Evolutionary conservation across 164 flowering plant species (phyloP), one percentile per base, ranked within the genome.

Genomic region (Santalum album): DNA sequence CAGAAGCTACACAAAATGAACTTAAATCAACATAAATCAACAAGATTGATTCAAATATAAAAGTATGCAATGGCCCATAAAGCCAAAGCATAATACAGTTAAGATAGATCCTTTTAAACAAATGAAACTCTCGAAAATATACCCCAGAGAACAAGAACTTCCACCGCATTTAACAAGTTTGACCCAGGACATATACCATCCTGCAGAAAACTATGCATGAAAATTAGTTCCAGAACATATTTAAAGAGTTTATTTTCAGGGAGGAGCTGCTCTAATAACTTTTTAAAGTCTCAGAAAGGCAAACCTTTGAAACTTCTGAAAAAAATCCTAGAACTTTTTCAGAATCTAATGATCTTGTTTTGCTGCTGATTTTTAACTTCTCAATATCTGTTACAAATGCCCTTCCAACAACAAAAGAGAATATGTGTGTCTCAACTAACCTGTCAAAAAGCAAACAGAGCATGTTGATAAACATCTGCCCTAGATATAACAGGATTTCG

Each of bases 341-440:
- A 66, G 73, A 78, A 61, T 75, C 76, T 86, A 94, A 73, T 27
- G 90, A 74, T 74, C 95, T 84, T 57, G 86, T 74, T 75, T 84
- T 85, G 83, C 77, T 90, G 65, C 84, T 75, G 34, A 86, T 75
- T 66, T 82, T 90, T 70, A 94, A 75, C 78, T 94, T 94, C 62
- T 94, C 97, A 57, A 94, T 78, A 78, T 94, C 99, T 32, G 96
- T 85, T 34, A 94, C 99, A 84, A 94, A 94, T 63, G 99, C 99
- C 74, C 99, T 87, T 66, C 97, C 99, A 67, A 94, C 87, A 61
- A 94, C 99, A 75, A 94, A 94, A 47, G 99, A 87, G 76, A 94
- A 94, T 63, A 94, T 83, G 67, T 94, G 97, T 67, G 86, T 78
- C 79, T 94, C 99, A 66, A 90, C 97, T 76, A 90, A 81, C 84